phyloP scores from a whole-genome alignment of 169 alveolate genomes.

The Plasmodium gallinaceum region DNA sequence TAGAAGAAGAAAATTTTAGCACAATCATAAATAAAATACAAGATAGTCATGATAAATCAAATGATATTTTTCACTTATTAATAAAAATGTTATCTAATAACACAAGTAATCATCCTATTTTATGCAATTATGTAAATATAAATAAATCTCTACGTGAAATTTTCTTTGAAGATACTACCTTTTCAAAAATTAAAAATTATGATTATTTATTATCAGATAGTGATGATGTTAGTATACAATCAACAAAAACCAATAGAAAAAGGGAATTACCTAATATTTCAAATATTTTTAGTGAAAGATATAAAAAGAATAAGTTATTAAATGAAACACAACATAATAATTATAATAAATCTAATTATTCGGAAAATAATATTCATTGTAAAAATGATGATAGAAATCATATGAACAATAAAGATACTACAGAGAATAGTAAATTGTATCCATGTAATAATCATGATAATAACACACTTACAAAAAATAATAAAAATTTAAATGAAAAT shows the following conservation, averaged over 20 bases:
- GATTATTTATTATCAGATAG: conserved; percentile 1
- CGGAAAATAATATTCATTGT: background rate
- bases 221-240: background rate
- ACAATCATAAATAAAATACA: conserved; percentile 24
- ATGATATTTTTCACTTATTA: conserved; percentile 43
- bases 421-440: background rate
- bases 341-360: background rate
- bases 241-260: conserved; percentile 12
- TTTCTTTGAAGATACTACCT: conserved; percentile 22
- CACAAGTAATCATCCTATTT: background rate
- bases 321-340: conserved; percentile 11
- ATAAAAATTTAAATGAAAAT: background rate
- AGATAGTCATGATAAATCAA: conserved; percentile 63
- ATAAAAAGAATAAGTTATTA: conserved; percentile 17
- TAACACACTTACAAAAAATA: background rate
- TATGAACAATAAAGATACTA: no score
- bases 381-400: no score
- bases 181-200: conserved; percentile 7
- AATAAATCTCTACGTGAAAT: conserved; percentile 31
- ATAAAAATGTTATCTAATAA: conserved; percentile 28
- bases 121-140: conserved; percentile 55
- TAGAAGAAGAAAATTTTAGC: conserved; percentile 49
- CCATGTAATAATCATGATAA: no score
- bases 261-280: background rate
- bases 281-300: background rate